Percentiles rank a stretch among this genome's conserved stretches.
Evolutionary conservation across 306 rosid genomes (phyloP).

Genomic region (Vigna mungo): DNA sequence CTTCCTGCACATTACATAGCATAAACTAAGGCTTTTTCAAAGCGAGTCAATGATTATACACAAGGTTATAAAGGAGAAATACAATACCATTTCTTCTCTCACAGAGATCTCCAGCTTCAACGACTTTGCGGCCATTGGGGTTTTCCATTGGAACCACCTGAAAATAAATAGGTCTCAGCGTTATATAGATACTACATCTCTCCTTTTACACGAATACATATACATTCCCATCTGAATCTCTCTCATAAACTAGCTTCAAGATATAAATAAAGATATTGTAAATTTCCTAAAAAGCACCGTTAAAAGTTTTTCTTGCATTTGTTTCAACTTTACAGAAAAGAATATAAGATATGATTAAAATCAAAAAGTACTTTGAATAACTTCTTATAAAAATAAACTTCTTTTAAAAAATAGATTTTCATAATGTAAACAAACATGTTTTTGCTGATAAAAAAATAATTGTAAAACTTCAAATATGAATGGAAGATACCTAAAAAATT

Average conservation of each 20-base stretch:
- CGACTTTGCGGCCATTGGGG: slow-evolving; percentile 84
- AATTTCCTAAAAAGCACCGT: neutral
- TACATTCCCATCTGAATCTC: slow-evolving; percentile 4
- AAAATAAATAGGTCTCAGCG: slow-evolving; percentile 46
- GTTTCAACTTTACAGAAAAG: neutral
- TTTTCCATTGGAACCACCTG: slow-evolving; percentile 99
- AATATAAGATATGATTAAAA: too few relatives aligned
- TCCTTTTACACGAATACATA: slow-evolving; percentile 26
- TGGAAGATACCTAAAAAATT: slow-evolving; percentile 24
- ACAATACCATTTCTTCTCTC: slow-evolving; percentile 94
- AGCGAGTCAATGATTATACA: slow-evolving; percentile 31
- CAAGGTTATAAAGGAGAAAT: slow-evolving; percentile 36
- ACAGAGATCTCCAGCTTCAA: slow-evolving; percentile 90
- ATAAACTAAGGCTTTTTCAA: slow-evolving; percentile 49
- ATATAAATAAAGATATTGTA: neutral
- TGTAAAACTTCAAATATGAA: slow-evolving; percentile 20
- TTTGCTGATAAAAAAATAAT: neutral
- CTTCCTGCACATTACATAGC: slow-evolving; percentile 67
- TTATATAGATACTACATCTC: slow-evolving; percentile 32
- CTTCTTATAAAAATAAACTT: too few relatives aligned
- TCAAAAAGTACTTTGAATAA: too few relatives aligned
- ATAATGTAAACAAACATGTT: too few relatives aligned
- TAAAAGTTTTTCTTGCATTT: neutral
- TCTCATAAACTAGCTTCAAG: slow-evolving; percentile 5
- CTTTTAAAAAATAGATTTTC: too few relatives aligned